Conservation (phyloP, 805 yeast species). For the Metschnikowia reukaufii region DNA sequence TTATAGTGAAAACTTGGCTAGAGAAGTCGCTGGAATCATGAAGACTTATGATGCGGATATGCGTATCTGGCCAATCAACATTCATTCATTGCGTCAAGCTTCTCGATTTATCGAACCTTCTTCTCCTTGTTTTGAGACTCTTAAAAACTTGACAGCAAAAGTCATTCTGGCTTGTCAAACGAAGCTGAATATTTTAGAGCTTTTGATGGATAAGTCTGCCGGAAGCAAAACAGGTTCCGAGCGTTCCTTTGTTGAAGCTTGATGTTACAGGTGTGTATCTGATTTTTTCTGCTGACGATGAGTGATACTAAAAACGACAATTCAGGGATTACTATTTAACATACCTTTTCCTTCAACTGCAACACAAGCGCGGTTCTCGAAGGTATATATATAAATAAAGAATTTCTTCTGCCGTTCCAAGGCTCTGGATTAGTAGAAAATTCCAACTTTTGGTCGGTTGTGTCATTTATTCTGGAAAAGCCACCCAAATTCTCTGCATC, state of each 20-base stretch:
- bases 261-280: not conserved
- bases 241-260: not conserved
- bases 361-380: constrained; percentile 53
- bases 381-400: constrained; percentile 80
- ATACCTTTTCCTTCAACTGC: constrained; percentile 31
- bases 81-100: constrained; percentile 34
- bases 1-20: constrained; percentile 28
- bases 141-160: constrained; percentile 15
- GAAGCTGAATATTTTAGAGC: constrained; percentile 15
- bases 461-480: constrained; percentile 57
- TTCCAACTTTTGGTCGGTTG: constrained; percentile 35
- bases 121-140: constrained; percentile 14
- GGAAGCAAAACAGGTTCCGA: not conserved
- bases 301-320: no score
- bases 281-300: no score
- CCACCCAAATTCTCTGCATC: constrained; percentile 80
- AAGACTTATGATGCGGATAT: constrained; percentile 36
- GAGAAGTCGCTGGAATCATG: constrained; percentile 40
- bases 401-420: constrained; percentile 82
- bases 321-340: no score
- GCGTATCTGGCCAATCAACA: constrained; percentile 35
- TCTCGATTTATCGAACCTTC: constrained; percentile 12
- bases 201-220: constrained; percentile 1
- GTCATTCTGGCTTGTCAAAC: constrained; percentile 18
- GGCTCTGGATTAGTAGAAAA: constrained; percentile 69